Conservation (phyloP, 1,284 basidiomycete genomes). For the Ustilago xerochloae region DNA sequence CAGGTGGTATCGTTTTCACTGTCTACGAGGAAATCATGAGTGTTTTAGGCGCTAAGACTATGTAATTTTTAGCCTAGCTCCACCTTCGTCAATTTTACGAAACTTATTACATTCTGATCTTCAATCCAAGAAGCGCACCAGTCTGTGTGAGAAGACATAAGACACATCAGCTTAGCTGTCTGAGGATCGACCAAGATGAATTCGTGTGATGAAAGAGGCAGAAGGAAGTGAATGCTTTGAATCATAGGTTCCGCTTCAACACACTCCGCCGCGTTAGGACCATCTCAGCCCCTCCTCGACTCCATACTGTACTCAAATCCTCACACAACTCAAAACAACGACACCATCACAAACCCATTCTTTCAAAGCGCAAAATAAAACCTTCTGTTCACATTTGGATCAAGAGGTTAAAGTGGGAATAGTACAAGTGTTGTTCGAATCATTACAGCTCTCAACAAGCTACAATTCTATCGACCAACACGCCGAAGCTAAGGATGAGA, state of each 20-base stretch:
- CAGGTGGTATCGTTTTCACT: constrained; percentile 94
- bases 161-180: no score
- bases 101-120: no score
- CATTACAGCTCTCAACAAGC: neutral
- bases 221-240: no score
- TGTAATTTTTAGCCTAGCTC: constrained; percentile 17
- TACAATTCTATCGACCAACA: constrained; percentile 19
- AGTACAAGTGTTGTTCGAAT: constrained; percentile 39
- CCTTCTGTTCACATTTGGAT: constrained; percentile 13
- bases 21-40: constrained; percentile 70
- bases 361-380: neutral
- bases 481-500: constrained; percentile 7
- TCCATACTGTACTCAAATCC: no score
- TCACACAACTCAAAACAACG: neutral
- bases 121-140: no score
- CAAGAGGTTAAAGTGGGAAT: constrained; percentile 24
- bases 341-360: neutral
- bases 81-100: neutral
- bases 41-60: constrained; percentile 45
- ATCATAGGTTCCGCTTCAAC: no score
- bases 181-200: no score
- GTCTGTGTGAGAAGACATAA: no score
- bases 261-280: no score
- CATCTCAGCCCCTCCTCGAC: no score
- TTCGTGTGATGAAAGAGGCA: no score